Percentiles rank a stretch among this genome's conserved stretches.
Conservation (phyloP, 2,329 filamentous ascomycete species). For the Talaromyces sp. region DNA sequence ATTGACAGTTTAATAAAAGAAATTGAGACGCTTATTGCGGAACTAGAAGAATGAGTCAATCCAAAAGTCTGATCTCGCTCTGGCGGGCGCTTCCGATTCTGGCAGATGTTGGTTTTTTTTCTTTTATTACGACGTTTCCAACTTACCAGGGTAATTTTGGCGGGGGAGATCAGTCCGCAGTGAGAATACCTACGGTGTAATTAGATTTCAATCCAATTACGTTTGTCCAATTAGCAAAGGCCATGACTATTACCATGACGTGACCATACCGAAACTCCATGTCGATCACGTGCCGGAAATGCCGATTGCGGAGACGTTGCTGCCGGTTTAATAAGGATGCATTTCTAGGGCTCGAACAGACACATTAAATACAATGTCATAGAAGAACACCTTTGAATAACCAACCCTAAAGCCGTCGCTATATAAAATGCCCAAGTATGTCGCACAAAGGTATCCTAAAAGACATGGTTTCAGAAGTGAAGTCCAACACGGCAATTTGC, state of each 20-base stretch:
- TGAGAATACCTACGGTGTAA: too few species aligned
- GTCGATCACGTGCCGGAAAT: background rate
- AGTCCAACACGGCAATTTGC: background rate
- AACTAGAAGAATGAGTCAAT: background rate
- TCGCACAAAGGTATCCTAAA: background rate
- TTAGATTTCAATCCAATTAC: background rate
- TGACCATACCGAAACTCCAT: background rate
- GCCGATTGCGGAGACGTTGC: background rate
- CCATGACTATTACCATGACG: background rate
- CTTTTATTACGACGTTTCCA: background rate
- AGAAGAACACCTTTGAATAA: background rate
- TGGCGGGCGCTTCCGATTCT: constrained; percentile 6
- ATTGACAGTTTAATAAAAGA: background rate
- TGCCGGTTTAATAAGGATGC: background rate
- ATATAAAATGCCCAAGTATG: background rate
- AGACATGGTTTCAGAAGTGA: background rate
- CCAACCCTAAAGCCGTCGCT: background rate
- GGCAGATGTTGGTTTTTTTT: background rate
- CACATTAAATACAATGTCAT: too few species aligned
- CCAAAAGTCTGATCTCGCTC: background rate
- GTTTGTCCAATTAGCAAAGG: background rate
- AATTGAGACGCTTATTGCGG: background rate
- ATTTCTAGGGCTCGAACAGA: too few species aligned
- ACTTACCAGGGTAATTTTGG: background rate
- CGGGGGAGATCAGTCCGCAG: background rate